Percentiles rank a stretch among this genome's conserved stretches.
Conservation (phyloP, 805 yeast genomes). For the Komagataella kurtzmanii region DNA sequence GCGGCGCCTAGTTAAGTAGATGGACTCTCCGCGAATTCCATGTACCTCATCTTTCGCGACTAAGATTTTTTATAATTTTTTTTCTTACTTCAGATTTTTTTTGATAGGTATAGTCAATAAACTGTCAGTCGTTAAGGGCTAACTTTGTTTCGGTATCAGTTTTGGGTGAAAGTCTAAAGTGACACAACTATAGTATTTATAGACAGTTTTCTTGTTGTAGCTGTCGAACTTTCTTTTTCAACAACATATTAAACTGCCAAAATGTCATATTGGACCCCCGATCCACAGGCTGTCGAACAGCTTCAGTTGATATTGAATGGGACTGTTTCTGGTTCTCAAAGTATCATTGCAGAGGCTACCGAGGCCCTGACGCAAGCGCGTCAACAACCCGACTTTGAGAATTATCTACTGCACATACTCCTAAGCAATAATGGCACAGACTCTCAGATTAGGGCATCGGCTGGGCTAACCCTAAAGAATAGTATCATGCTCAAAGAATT, state of each 20-base stretch:
- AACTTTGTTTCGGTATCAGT: background rate
- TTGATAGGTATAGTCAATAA: background rate
- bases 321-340: conserved; percentile 48
- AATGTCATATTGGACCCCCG: conserved; percentile 56
- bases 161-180: background rate
- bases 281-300: conserved; percentile 46
- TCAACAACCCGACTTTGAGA: conserved; percentile 62
- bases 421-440: conserved; percentile 34
- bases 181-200: background rate
- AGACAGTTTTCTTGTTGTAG: background rate
- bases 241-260: conserved; percentile 1
- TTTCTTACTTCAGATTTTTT: background rate
- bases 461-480: conserved; percentile 80
- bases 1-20: background rate
- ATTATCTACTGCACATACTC: conserved; percentile 63
- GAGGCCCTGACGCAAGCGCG: conserved; percentile 61
- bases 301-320: conserved; percentile 54
- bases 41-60: background rate
- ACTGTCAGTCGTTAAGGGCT: background rate
- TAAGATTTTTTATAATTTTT: too few species aligned
- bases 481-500: conserved; percentile 30
- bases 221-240: background rate
- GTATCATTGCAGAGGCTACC: conserved; percentile 52
- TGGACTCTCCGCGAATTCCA: background rate
- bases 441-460: conserved; percentile 67